phyloP scores from a whole-genome alignment of 768 basidiomycete genomes.

The Daedaleopsis nitida region DNA sequence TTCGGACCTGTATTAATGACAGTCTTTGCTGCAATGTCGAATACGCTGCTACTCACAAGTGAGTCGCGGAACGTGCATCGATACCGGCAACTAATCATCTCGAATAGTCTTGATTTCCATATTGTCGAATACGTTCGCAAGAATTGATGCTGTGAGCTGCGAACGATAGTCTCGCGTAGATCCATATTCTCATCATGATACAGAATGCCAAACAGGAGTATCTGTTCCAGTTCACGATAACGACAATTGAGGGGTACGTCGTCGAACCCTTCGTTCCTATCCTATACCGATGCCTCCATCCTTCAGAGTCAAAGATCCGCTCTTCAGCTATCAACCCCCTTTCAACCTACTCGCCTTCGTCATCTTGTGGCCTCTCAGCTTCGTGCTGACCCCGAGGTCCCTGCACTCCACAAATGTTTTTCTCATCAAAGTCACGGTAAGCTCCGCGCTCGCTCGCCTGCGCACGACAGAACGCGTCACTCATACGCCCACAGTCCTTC shows the following conservation, averaged over 20 bases:
- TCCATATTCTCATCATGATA: not conserved
- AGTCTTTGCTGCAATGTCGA: constrained; percentile 74
- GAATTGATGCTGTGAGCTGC: constrained; percentile 59
- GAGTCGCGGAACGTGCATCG: constrained; percentile 27
- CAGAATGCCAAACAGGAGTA: constrained; percentile 73
- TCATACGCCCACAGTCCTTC: constrained; percentile 51
- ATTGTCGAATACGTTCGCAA: constrained; percentile 85
- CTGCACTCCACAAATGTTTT: constrained; percentile 87
- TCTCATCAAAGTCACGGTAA: constrained; percentile 77
- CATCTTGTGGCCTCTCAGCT: constrained; percentile 80
- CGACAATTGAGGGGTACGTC: constrained; percentile 82
- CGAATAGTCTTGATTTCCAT: constrained; percentile 77
- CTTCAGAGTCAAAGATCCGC: constrained; percentile 80
- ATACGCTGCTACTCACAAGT: constrained; percentile 83
- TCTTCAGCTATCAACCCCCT: constrained; percentile 92
- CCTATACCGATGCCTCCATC: constrained; percentile 7
- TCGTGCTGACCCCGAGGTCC: constrained; percentile 69
- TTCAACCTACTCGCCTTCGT: constrained; percentile 83
- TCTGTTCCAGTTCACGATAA: constrained; percentile 83
- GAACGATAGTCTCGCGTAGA: not conserved
- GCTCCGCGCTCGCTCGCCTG: constrained; percentile 10
- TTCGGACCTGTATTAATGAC: constrained; percentile 84
- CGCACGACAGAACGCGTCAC: not conserved
- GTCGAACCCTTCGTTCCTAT: not conserved
- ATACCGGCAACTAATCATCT: too few species aligned